Conservation (phyloP, 148 eudicot genomes). For the Fagopyrum tataricum region DNA sequence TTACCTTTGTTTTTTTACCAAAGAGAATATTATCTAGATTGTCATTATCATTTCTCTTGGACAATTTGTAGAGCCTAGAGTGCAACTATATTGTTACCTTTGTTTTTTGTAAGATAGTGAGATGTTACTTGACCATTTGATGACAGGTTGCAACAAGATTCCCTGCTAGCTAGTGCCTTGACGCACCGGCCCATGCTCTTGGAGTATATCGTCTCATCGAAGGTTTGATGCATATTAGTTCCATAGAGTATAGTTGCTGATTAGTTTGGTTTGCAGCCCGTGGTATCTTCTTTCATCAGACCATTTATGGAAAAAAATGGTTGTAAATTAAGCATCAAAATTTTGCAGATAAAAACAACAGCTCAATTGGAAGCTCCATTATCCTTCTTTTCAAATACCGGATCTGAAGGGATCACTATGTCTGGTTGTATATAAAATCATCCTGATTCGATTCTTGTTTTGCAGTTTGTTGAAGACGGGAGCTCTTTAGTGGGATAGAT, state of each 20-base stretch:
- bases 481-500: constrained; percentile 63
- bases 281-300: background rate
- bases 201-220: constrained; percentile 52
- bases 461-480: constrained; percentile 75
- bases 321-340: background rate
- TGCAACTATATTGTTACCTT: no score
- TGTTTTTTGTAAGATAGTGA: no score
- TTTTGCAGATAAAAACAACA: constrained; percentile 68
- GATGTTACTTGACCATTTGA: background rate
- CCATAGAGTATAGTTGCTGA: background rate
- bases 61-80: no score
- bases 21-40: no score
- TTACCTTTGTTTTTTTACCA: no score
- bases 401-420: constrained; percentile 30
- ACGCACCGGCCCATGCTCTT: constrained; percentile 60
- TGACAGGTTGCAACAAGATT: constrained; percentile 88
- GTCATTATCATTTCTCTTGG: no score
- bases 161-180: constrained; percentile 75
- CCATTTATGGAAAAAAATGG: background rate
- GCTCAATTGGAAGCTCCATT: constrained; percentile 95
- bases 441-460: background rate
- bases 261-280: background rate
- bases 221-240: constrained; percentile 36
- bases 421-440: background rate
- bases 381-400: constrained; percentile 47